Conservation (phyloP, 306 rosid genomes). For the Casuarina cunninghamiana region DNA sequence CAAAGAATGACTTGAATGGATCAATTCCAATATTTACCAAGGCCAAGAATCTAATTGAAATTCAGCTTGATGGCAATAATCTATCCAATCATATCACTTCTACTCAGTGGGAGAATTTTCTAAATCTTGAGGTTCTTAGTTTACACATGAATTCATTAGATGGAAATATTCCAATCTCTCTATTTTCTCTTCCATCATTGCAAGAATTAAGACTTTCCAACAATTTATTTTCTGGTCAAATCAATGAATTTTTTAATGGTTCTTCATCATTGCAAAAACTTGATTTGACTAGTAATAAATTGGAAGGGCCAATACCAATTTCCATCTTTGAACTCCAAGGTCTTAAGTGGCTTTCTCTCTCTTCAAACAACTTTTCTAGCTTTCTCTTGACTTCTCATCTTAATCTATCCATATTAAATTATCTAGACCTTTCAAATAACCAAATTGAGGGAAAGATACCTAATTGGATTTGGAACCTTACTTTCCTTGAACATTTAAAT, state of each 20-base stretch:
- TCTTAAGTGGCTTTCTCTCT: conserved; percentile 23
- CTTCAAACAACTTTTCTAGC: conserved; percentile 28
- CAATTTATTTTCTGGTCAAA: conserved; percentile 29
- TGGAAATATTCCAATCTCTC: conserved; percentile 30
- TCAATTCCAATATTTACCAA: conserved; percentile 35
- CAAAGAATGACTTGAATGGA: conserved; percentile 33
- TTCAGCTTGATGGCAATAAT: conserved; percentile 23
- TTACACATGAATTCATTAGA: conserved; percentile 19
- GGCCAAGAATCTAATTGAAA: conserved; percentile 20
- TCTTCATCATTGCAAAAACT: not conserved
- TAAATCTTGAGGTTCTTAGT: conserved; percentile 15
- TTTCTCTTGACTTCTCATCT: conserved; percentile 14
- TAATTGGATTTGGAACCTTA: too few relatives aligned
- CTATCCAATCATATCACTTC: conserved; percentile 17
- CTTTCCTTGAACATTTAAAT: too few relatives aligned
- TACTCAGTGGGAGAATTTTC: conserved; percentile 10
- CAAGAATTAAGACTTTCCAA: conserved; percentile 1
- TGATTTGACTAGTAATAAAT: conserved; percentile 9
- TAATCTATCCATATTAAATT: not conserved
- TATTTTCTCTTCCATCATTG: conserved; percentile 26
- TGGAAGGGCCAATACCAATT: conserved; percentile 8
- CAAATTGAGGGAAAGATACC: too few relatives aligned
- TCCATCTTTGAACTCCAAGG: conserved; percentile 19
- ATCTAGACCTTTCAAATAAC: too few relatives aligned
- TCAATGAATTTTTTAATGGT: conserved; percentile 14